Evolutionary conservation across 805 yeast genomes (phyloP).

Genomic region (Yarrowia divulgata): DNA sequence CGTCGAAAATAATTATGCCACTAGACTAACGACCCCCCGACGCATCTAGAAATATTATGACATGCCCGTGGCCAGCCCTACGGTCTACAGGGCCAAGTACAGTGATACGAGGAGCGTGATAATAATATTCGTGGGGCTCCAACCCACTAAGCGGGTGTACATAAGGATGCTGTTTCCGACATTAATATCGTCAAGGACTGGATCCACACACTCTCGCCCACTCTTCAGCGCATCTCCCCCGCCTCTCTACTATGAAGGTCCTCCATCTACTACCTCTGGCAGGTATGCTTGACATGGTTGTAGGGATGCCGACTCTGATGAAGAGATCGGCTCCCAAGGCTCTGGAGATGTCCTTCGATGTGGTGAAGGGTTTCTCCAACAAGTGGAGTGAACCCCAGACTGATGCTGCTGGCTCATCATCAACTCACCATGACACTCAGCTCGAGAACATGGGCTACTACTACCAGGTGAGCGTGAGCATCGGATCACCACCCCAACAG

Average conservation of each 20-base stretch:
- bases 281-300: conserved; percentile 6
- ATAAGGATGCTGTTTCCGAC: background rate
- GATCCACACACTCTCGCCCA: background rate
- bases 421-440: background rate
- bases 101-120: conserved; percentile 2
- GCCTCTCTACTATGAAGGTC: background rate
- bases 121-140: background rate
- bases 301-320: background rate
- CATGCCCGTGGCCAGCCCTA: conserved; percentile 12
- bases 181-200: background rate
- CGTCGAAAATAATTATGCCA: conserved; percentile 6
- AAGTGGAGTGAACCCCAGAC: conserved; percentile 1
- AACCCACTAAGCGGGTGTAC: background rate
- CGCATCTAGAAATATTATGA: conserved; percentile 18
- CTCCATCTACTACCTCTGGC: conserved; percentile 10
- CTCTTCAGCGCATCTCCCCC: background rate
- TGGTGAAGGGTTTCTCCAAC: conserved; percentile 4
- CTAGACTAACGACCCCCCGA: background rate
- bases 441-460: conserved; percentile 36
- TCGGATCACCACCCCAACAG: conserved; percentile 66
- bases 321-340: conserved; percentile 12
- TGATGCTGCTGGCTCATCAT: conserved; percentile 3
- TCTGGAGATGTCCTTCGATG: conserved; percentile 14
- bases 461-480: conserved; percentile 42
- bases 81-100: background rate